A percentile compares a stretch with the other conserved stretches of the same genome.
Conservation (phyloP, 2,329 filamentous ascomycete genomes). For the Elsinoe necatrix region DNA sequence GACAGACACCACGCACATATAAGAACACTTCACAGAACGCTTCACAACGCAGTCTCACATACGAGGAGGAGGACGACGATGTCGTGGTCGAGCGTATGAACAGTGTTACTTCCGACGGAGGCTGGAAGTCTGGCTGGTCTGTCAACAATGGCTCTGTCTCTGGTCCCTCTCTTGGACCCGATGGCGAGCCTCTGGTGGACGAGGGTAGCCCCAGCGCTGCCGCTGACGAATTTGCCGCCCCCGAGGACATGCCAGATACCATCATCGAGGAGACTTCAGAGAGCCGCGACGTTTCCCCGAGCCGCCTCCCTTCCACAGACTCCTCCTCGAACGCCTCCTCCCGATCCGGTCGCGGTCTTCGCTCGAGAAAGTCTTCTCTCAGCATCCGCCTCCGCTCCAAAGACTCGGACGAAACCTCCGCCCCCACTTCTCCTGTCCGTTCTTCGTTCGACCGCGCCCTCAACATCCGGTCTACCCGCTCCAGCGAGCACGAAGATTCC, state of each 20-base stretch:
- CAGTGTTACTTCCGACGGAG: constrained; percentile 15
- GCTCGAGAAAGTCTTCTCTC: constrained; percentile 14
- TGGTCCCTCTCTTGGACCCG: neutral
- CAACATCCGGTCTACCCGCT: neutral
- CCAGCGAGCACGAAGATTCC: constrained; percentile 3
- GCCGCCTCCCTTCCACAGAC: constrained; percentile 2
- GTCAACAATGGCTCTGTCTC: constrained; percentile 14
- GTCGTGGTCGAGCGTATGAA: constrained; percentile 15
- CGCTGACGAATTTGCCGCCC: neutral
- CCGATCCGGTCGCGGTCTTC: neutral
- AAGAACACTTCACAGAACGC: neutral
- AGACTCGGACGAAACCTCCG: constrained; percentile 1
- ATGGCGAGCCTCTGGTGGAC: neutral
- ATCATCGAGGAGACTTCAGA: constrained; percentile 6
- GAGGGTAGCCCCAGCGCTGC: neutral
- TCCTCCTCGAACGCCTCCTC: neutral
- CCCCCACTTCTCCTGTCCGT: constrained; percentile 10
- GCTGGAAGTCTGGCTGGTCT: constrained; percentile 16
- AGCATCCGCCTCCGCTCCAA: constrained; percentile 14
- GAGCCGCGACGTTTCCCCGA: neutral
- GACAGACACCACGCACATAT: constrained; percentile 8
- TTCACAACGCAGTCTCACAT: neutral
- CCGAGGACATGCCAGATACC: neutral
- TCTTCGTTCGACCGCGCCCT: constrained; percentile 13
- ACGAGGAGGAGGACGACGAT: constrained; percentile 12